phyloP scores from a whole-genome alignment of 352 stramenopile species.

The Globisporangium spinosum region DNA sequence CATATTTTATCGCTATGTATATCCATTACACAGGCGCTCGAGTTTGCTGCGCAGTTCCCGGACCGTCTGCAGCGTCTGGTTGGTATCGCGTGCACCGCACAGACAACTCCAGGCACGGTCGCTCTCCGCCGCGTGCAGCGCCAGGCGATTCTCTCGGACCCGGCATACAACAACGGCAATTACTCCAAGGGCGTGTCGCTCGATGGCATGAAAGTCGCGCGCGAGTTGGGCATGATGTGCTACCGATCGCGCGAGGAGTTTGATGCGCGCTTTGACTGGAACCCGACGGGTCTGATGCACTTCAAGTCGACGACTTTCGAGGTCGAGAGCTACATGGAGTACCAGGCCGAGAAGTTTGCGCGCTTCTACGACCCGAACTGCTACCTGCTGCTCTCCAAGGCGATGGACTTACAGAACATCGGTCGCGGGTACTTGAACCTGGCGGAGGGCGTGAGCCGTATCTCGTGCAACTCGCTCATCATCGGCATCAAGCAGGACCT shows the following conservation, averaged over 20 bases:
- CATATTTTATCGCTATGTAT: neutral
- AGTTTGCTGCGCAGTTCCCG: conserved; percentile 83
- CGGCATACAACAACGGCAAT: conserved; percentile 74
- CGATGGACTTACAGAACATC: conserved; percentile 84
- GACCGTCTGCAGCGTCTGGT: conserved; percentile 66
- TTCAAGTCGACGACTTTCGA: conserved; percentile 84
- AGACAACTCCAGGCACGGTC: conserved; percentile 85
- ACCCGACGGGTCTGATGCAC: conserved; percentile 60
- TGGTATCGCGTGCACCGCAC: conserved; percentile 79
- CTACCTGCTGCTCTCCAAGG: conserved; percentile 86
- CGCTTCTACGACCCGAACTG: conserved; percentile 85
- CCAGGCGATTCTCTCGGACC: conserved; percentile 76
- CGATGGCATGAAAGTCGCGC: conserved; percentile 81
- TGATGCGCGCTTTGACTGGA: conserved; percentile 84
- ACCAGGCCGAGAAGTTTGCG: conserved; percentile 86
- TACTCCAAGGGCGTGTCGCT: conserved; percentile 55
- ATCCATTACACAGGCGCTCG: conserved; percentile 50
- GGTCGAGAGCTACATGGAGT: conserved; percentile 89
- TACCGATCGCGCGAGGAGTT: conserved; percentile 89
- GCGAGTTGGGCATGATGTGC: conserved; percentile 85
- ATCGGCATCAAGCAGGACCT: conserved; percentile 84
- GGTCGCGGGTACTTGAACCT: conserved; percentile 65
- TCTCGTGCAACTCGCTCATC: conserved; percentile 59
- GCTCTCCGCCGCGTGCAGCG: conserved; percentile 82
- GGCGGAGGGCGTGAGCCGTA: conserved; percentile 68